Evolutionary conservation across 352 stramenopile species (phyloP).

Genomic region (Phytophthora sansomeana): DNA sequence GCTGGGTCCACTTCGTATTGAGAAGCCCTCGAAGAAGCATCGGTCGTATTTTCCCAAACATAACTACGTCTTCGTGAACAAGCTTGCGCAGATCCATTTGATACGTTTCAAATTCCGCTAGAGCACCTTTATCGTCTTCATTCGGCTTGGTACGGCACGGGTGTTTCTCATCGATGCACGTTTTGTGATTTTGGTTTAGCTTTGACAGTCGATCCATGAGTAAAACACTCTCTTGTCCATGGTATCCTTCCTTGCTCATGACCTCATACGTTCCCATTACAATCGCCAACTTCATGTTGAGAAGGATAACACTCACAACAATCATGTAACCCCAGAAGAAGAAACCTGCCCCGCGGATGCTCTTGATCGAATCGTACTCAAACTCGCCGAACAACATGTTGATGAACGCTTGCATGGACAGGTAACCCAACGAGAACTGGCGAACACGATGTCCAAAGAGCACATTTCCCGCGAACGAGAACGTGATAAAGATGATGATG

Average conservation of each 20-base stretch:
- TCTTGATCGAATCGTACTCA: constrained; percentile 55
- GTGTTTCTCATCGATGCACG: neutral
- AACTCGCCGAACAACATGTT: constrained; percentile 79
- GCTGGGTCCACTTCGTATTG: too few relatives aligned
- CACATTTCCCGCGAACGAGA: constrained; percentile 51
- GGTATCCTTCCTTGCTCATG: constrained; percentile 45
- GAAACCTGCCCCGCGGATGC: constrained; percentile 50
- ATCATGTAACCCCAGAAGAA: constrained; percentile 79
- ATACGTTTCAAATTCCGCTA: too few relatives aligned
- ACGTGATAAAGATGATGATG: constrained; percentile 67
- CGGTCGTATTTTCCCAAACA: too few relatives aligned
- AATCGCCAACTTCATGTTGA: constrained; percentile 82
- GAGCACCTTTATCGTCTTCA: too few relatives aligned
- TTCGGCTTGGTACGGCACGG: too few relatives aligned
- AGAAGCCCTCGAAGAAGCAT: too few relatives aligned
- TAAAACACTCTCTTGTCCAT: constrained; percentile 24
- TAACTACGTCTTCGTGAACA: too few relatives aligned
- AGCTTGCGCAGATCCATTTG: too few relatives aligned
- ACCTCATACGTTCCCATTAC: constrained; percentile 44
- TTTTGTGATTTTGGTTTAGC: too few relatives aligned
- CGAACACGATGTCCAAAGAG: constrained; percentile 67
- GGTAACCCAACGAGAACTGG: constrained; percentile 49
- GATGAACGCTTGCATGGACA: constrained; percentile 59
- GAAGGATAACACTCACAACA: constrained; percentile 53
- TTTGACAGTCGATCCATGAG: neutral